phyloP scores from a whole-genome alignment of 2,329 filamentous ascomycete genomes.

The Seiridium cupressi region DNA sequence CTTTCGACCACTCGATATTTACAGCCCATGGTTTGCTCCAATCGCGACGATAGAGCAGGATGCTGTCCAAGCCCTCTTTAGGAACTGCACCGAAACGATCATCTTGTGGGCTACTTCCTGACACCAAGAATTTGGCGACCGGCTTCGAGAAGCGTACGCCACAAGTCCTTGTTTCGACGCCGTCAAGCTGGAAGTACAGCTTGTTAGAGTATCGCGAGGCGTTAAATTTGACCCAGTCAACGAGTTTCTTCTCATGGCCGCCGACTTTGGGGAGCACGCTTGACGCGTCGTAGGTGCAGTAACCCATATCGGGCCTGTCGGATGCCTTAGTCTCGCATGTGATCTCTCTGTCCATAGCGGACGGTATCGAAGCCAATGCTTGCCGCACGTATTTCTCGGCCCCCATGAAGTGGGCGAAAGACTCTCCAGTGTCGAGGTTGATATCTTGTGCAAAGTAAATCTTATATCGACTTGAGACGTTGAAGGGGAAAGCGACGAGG shows the following conservation, averaged over 20 bases:
- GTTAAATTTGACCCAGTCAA: conserved; percentile 26
- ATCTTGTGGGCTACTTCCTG: conserved; percentile 46
- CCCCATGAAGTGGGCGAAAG: conserved; percentile 64
- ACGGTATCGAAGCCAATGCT: conserved; percentile 69
- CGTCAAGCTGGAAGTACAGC: conserved; percentile 66
- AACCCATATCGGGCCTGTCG: conserved; percentile 50
- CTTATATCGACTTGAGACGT: conserved; percentile 74
- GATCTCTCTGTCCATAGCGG: conserved; percentile 61
- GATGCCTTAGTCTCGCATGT: conserved; percentile 43
- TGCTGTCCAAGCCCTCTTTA: conserved; percentile 60
- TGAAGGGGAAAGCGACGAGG: conserved; percentile 85
- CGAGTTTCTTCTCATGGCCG: conserved; percentile 22
- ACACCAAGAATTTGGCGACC: conserved; percentile 67
- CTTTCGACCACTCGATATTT: conserved; percentile 50
- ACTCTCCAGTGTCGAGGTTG: conserved; percentile 49
- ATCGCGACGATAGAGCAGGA: conserved; percentile 79
- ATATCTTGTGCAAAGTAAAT: conserved; percentile 82
- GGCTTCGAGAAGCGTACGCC: conserved; percentile 69
- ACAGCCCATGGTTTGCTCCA: conserved; percentile 78
- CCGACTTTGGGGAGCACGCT: conserved; percentile 62
- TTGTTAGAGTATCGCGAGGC: conserved; percentile 29
- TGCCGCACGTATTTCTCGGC: conserved; percentile 64
- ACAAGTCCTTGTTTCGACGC: conserved; percentile 76
- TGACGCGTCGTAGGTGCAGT: conserved; percentile 70
- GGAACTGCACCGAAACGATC: conserved; percentile 20